Evolutionary conservation across 768 basidiomycete genomes (phyloP).

Genomic region (Rhodosporidiobolus odoratus): DNA sequence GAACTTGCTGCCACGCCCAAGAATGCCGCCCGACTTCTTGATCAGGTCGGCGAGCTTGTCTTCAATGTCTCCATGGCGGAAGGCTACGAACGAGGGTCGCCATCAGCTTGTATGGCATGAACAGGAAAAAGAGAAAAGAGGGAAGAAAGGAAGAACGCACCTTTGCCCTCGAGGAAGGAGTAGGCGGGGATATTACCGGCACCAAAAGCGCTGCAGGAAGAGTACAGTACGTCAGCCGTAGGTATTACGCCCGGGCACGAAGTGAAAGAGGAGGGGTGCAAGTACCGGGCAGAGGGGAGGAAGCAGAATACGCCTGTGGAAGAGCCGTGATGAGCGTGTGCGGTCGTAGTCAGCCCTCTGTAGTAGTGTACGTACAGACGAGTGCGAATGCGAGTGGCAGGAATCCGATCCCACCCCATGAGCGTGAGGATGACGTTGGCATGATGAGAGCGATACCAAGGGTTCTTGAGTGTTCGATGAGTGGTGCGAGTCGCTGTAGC

Average conservation of each 20-base stretch:
- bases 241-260: background rate
- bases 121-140: background rate
- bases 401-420: background rate
- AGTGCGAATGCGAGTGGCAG: conserved; percentile 4
- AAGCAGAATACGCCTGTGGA: conserved; percentile 4
- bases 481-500: background rate
- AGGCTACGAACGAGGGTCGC: conserved; percentile 27
- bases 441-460: background rate
- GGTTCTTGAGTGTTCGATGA: background rate
- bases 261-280: background rate
- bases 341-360: too few relatives aligned
- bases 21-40: conserved; percentile 43
- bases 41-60: conserved; percentile 43
- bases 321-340: too few relatives aligned
- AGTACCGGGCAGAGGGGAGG: conserved; percentile 11
- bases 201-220: conserved; percentile 1
- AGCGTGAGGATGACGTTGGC: background rate
- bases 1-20: conserved; percentile 46
- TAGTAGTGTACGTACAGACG: background rate
- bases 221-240: background rate
- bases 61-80: conserved; percentile 82
- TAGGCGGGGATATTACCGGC: conserved; percentile 52
- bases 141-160: background rate
- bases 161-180: conserved; percentile 74
- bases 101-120: background rate